Evolutionary conservation across 2,329 filamentous ascomycete species (phyloP).

Genomic region (Aspergillus ochraceoroseus): DNA sequence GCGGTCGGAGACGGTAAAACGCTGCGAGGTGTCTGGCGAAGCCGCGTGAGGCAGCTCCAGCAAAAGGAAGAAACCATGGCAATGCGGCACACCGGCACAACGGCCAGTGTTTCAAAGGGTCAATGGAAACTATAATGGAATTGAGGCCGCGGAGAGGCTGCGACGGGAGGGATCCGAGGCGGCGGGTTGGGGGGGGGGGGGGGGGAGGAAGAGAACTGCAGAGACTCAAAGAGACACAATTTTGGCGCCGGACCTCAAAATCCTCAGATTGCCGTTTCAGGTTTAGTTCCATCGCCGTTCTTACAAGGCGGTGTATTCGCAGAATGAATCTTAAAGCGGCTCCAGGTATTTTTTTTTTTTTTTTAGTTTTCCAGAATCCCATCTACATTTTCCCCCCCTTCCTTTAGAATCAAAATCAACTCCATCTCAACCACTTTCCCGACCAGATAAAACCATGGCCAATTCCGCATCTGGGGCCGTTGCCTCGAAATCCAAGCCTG

Average conservation of each 20-base stretch:
- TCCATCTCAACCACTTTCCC: constrained; percentile 1
- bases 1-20: constrained; percentile 40
- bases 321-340: constrained; percentile 28
- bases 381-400: constrained; percentile 1
- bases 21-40: constrained; percentile 40
- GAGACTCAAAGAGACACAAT: too few relatives aligned
- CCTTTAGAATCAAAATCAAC: too few relatives aligned
- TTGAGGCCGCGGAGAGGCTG: constrained; percentile 18
- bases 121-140: constrained; percentile 20
- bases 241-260: constrained; percentile 21
- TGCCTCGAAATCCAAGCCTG: constrained; percentile 29
- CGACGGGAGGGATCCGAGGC: too few relatives aligned
- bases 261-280: constrained; percentile 21
- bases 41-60: constrained; percentile 55
- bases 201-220: too few relatives aligned
- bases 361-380: constrained; percentile 12
- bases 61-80: constrained; percentile 56
- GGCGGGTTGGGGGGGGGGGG: too few relatives aligned
- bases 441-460: constrained; percentile 6
- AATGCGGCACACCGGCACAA: constrained; percentile 30
- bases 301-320: constrained; percentile 23
- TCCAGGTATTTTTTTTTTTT: constrained; percentile 31
- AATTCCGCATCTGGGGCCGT: constrained; percentile 21
- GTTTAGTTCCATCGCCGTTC: constrained; percentile 22
- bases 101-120: constrained; percentile 29